Evolutionary conservation across 352 stramenopile genomes (phyloP).

Genomic region (Globisporangium iwayamae): DNA sequence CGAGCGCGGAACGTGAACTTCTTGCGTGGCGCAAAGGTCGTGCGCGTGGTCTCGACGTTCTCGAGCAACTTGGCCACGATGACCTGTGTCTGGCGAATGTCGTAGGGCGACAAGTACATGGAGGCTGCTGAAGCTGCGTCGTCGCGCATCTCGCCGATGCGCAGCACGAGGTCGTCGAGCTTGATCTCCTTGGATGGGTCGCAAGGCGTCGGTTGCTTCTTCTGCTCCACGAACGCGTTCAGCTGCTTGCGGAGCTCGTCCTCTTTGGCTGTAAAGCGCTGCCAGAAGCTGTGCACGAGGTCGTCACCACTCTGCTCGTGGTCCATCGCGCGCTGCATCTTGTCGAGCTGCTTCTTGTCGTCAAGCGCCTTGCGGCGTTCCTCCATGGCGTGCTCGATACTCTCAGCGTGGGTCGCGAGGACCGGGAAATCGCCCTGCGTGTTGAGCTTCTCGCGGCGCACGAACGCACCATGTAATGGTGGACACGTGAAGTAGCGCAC

Average conservation of each 20-base stretch:
- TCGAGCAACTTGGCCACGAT: conserved; percentile 60
- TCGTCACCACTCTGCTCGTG: conserved; percentile 46
- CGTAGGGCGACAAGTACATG: conserved; percentile 83
- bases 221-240: conserved; percentile 52
- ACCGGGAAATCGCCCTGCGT: conserved; percentile 50
- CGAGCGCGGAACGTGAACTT: conserved; percentile 79
- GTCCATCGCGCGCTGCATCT: conserved; percentile 23
- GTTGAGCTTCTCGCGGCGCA: conserved; percentile 59
- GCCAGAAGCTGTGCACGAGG: conserved; percentile 62
- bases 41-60: conserved; percentile 61
- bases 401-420: conserved; percentile 44
- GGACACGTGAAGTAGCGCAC: conserved; percentile 62
- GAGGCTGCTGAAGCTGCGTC: conserved; percentile 58
- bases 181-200: conserved; percentile 37
- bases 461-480: conserved; percentile 61
- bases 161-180: conserved; percentile 47
- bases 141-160: conserved; percentile 56
- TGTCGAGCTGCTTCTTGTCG: conserved; percentile 21
- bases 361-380: conserved; percentile 44
- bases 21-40: conserved; percentile 72
- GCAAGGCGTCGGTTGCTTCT: conserved; percentile 42
- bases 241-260: conserved; percentile 47
- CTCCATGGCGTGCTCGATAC: conserved; percentile 44
- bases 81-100: conserved; percentile 75
- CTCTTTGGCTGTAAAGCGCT: conserved; percentile 50